phyloP scores from a whole-genome alignment of 805 yeast genomes.

The Suhomyces tanzawaensis region DNA sequence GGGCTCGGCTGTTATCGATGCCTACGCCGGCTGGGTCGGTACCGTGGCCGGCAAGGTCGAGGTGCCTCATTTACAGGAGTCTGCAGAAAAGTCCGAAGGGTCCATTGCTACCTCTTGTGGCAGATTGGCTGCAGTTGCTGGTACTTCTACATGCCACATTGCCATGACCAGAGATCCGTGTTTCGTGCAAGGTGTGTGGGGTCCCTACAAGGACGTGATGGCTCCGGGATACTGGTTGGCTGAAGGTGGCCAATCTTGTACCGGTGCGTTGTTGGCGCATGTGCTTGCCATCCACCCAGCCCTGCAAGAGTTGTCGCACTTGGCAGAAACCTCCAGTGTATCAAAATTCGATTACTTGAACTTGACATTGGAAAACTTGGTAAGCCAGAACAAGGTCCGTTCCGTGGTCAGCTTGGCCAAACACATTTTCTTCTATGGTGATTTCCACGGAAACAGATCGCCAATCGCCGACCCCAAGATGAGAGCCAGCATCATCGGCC shows the following conservation, averaged over 20 bases:
- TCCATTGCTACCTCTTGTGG: slow-evolving; percentile 65
- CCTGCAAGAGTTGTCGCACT: slow-evolving; percentile 61
- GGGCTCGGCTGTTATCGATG: slow-evolving; percentile 95
- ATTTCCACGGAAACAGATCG: slow-evolving; percentile 92
- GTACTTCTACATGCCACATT: slow-evolving; percentile 96
- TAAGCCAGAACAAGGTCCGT: slow-evolving; percentile 53
- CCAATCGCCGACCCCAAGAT: slow-evolving; percentile 96
- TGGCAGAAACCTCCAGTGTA: slow-evolving; percentile 64
- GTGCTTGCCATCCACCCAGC: slow-evolving; percentile 90
- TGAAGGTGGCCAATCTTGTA: slow-evolving; percentile 98
- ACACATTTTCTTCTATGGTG: slow-evolving; percentile 91
- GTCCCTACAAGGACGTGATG: slow-evolving; percentile 92
- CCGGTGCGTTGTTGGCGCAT: slow-evolving; percentile 91
- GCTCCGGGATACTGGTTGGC: slow-evolving; percentile 93
- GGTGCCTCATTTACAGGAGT: slow-evolving; percentile 50
- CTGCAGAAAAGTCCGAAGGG: slow-evolving; percentile 42
- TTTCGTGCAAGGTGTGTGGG: slow-evolving; percentile 97
- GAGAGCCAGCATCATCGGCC: slow-evolving; percentile 91
- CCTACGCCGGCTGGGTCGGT: slow-evolving; percentile 98
- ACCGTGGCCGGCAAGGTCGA: slow-evolving; percentile 91
- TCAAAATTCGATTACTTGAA: slow-evolving; percentile 84
- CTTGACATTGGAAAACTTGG: slow-evolving; percentile 65
- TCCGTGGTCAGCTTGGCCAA: slow-evolving; percentile 80
- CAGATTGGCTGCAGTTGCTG: slow-evolving; percentile 95
- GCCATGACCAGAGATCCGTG: slow-evolving; percentile 80